These are phyloP conservation scores for Vanderwaltozyma polyspora DNA, from an alignment of 805 yeast genomes.

Conservation along the genomic window DNA sequence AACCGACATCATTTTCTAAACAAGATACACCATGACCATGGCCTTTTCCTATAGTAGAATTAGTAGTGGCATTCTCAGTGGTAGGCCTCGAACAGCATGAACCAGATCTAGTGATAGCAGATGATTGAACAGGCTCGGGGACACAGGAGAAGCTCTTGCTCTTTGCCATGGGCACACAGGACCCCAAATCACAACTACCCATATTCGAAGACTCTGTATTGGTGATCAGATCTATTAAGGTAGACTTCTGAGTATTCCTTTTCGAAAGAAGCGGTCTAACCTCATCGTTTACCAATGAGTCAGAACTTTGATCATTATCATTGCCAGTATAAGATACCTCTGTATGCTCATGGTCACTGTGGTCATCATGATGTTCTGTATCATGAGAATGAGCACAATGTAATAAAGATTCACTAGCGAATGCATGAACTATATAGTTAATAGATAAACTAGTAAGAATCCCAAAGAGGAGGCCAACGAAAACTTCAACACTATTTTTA, in stretches of 20 bases:
- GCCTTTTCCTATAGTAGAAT: neutral
- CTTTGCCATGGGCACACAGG: conserved; percentile 11
- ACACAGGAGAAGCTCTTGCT: conserved; percentile 8
- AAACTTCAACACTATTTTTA: conserved; percentile 32
- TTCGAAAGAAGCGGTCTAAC: neutral
- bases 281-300: neutral
- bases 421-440: conserved; percentile 55
- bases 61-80: too few species aligned
- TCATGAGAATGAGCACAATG: conserved; percentile 62
- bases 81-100: neutral
- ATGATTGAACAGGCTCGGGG: conserved; percentile 3
- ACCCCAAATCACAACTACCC: conserved; percentile 6
- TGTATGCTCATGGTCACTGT: conserved; percentile 6
- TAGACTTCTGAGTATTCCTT: conserved; percentile 3
- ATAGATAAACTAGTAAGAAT: conserved; percentile 45
- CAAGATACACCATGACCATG: conserved; percentile 14
- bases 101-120: neutral
- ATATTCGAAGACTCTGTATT: conserved; percentile 3
- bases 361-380: conserved; percentile 11
- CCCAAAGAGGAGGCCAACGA: conserved; percentile 43
- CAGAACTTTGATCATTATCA: conserved; percentile 1
- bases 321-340: conserved; percentile 6
- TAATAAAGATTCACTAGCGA: conserved; percentile 72
- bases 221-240: conserved; percentile 11
- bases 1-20: conserved; percentile 27